Percentiles rank a stretch among this genome's conserved stretches.
Conservation (phyloP, 257 asterid genomes). For the Fraxinus cuspidata region DNA sequence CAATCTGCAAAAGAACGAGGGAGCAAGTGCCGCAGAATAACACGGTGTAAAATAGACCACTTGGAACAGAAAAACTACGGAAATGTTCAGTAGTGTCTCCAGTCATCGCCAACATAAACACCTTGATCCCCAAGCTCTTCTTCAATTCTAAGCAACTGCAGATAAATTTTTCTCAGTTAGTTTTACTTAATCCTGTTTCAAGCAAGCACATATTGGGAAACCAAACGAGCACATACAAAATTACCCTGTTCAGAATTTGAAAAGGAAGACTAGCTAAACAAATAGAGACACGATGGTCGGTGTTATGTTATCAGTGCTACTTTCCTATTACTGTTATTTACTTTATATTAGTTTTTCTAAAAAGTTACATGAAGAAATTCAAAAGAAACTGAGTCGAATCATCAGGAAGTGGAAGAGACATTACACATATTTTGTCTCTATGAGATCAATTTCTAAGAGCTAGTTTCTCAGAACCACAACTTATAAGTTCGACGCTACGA, state of each 20-base stretch:
- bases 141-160: slow-evolving; percentile 93
- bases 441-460: neutral
- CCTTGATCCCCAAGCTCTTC: slow-evolving; percentile 92
- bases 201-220: slow-evolving; percentile 13
- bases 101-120: slow-evolving; percentile 76
- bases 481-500: neutral
- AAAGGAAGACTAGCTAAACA: neutral
- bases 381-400: neutral
- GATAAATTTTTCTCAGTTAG: slow-evolving; percentile 13
- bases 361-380: neutral
- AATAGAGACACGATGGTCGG: neutral
- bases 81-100: slow-evolving; percentile 61
- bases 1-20: neutral
- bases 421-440: neutral
- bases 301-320: too few relatives aligned
- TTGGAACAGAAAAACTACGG: too few relatives aligned
- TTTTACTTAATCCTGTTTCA: neutral
- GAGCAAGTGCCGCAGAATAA: neutral
- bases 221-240: neutral
- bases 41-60: too few relatives aligned
- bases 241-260: neutral
- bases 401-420: neutral
- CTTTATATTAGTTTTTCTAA: neutral
- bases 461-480: neutral
- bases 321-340: neutral